Conservation (phyloP, 1,139 yeast species). For the Pichia sp. region DNA sequence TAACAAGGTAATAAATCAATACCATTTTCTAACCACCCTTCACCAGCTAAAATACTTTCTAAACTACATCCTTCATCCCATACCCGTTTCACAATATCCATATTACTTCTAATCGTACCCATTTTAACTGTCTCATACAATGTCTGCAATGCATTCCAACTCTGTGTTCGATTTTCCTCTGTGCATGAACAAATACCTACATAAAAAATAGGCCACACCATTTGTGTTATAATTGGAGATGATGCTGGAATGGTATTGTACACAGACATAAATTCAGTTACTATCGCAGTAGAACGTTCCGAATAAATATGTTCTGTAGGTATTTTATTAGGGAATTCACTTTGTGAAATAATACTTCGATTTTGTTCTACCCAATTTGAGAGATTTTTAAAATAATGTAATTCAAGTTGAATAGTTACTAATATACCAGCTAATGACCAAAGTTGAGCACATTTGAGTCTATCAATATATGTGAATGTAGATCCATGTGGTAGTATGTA, state of each 20-base stretch:
- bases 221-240: constrained; percentile 47
- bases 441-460: constrained; percentile 47
- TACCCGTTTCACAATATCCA: constrained; percentile 36
- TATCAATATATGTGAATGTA: constrained; percentile 30
- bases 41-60: constrained; percentile 36
- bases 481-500: constrained; percentile 22
- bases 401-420: constrained; percentile 27
- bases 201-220: constrained; percentile 55
- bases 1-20: constrained; percentile 45
- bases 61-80: constrained; percentile 38
- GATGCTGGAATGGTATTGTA: constrained; percentile 39
- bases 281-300: constrained; percentile 29
- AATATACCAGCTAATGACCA: constrained; percentile 48
- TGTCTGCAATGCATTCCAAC: constrained; percentile 34
- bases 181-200: constrained; percentile 39
- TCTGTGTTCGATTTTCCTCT: constrained; percentile 28
- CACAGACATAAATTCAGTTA: constrained; percentile 41
- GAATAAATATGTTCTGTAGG: constrained; percentile 9
- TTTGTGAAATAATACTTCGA: not conserved
- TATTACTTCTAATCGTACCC: constrained; percentile 43
- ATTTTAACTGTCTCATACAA: constrained; percentile 44
- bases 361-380: constrained; percentile 7
- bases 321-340: constrained; percentile 9
- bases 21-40: constrained; percentile 42
- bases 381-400: constrained; percentile 23